Evolutionary conservation across 2,329 filamentous ascomycete species (phyloP), one percentile per base, ranked within the genome.

Genomic region (Arthrobotrys megalospora): DNA sequence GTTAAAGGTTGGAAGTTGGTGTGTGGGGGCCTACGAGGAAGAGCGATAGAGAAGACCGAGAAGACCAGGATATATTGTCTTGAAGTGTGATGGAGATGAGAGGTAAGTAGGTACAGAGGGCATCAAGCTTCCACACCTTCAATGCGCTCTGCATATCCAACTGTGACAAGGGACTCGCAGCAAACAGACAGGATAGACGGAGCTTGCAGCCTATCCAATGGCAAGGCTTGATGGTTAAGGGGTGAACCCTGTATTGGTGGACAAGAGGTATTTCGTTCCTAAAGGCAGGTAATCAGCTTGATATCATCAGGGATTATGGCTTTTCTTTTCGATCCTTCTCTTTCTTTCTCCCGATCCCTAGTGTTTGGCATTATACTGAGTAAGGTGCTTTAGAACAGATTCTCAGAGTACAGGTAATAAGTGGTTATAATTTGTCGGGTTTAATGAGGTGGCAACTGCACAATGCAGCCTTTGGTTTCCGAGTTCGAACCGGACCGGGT

Each of bases 251-350:
- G 75, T 72, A 53, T 48, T 28, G 53, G 55, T 64, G 63, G 63
- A 48, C 62, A 24, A 72, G 38, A 66, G 62, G 38, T 48, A 73
- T 34, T 19, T 63, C 28, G 60, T 63, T 71, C 45, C 73, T 71
- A 70, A 64, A 38, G 62, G 67, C 63, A 68, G 62, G 73, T 64
- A 52, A 68, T 78, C 75, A 71, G 67, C 41, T 60, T 24, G 60
- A 55, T 52, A 41, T 48, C 38, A 71, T 66, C 67, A 66, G 53
- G 75, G 62, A 68, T 78, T 60, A 34, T n/a, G 16, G 11, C 19
- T 45, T 45, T 45, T 36, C 11, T n/a, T 43, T 55, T 21, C 4
- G 21, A 6, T 1, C 16, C 4, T 48, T 64, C 32, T 47, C 34
- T 47, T 45, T 16, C 4, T 34, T 48, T 16, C n/a, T 48, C 41